A percentile compares a stretch with the other conserved stretches of the same genome.
phyloP scores from a whole-genome alignment of 768 basidiomycete species.

The Boletus subparvulus region DNA sequence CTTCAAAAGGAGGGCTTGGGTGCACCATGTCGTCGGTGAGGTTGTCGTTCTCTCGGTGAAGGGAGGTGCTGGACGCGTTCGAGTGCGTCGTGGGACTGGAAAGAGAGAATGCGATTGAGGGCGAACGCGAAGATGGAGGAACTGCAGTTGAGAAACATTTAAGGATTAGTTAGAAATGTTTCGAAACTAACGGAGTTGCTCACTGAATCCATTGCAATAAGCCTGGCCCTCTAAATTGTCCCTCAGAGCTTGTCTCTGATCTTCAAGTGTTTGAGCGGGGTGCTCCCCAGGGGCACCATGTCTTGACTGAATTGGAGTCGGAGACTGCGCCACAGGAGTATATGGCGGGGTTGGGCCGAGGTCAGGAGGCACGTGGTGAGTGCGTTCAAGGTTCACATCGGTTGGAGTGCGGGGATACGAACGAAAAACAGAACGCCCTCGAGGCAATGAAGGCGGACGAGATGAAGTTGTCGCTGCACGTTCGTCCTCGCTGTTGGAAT shows the following conservation, averaged over 20 bases:
- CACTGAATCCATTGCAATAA: background rate
- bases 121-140: background rate
- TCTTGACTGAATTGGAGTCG: background rate
- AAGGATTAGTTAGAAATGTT: background rate
- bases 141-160: background rate
- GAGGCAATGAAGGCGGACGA: background rate
- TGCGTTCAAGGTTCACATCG: background rate
- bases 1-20: background rate
- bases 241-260: constrained; percentile 17
- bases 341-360: constrained; percentile 31
- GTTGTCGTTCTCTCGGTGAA: background rate
- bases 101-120: background rate
- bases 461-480: background rate
- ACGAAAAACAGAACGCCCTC: constrained; percentile 4
- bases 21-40: background rate
- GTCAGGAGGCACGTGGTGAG: background rate
- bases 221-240: constrained; percentile 4
- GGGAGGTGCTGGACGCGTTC: constrained; percentile 5
- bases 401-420: background rate
- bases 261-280: constrained; percentile 22
- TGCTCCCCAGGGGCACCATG: background rate
- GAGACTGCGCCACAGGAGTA: background rate
- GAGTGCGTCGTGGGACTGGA: background rate
- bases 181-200: background rate
- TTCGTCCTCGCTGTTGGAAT: constrained; percentile 1